Base-by-base conservation (phyloP, 2,329 filamentous ascomycete species). In the Alternaria metachromatica region DNA sequence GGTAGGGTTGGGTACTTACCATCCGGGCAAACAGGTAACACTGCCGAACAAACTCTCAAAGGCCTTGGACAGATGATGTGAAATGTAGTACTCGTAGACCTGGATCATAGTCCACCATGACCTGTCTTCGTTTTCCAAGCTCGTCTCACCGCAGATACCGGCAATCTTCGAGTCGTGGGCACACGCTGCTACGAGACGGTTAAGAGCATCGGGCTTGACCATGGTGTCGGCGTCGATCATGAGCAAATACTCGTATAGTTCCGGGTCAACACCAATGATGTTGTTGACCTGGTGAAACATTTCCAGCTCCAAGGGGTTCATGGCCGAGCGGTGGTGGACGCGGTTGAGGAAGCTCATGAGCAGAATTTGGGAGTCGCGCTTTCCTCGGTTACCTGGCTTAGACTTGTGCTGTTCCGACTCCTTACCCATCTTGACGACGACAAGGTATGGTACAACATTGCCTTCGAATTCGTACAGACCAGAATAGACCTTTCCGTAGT, bases 91-190 rank as follows among this genome's bases (percentile, higher is more conserved):
- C 81, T 99, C 96, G 83, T 99, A 99, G 69, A 99, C 96, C 80
- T 99, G 96, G 76, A 99, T 99, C 96, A 99, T 99, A 12, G 96
- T 99, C 93, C 93, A 97, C 94, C 94, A 98, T 74, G 90, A 94
- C 70, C 90, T 88, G 74, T 97, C 93, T 80, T 97, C 95, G 75
- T 99, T 99, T 79, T 97, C 92, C 75, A 99, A 85, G 80, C 91
- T 96, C 2, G 96, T 99, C 80, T 99, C 96, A 78, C 96, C 96
- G 79, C 96, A 99, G 66, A 98, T 97, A 82, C 95, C 96, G 23
- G 93, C 94, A 83, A 99, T 97, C 84, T 96, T 97, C 30, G 93
- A 90, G 79, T 99, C 93, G 75, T 97, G 94, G 70, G 93, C 90
- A 82, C 94, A 99, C 55, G 92, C 92, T 61, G 96, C 93, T 18